Percentiles rank a stretch among this genome's conserved stretches.
phyloP scores from a whole-genome alignment of 2,329 filamentous ascomycete species.

The Xylaria multiplex region DNA sequence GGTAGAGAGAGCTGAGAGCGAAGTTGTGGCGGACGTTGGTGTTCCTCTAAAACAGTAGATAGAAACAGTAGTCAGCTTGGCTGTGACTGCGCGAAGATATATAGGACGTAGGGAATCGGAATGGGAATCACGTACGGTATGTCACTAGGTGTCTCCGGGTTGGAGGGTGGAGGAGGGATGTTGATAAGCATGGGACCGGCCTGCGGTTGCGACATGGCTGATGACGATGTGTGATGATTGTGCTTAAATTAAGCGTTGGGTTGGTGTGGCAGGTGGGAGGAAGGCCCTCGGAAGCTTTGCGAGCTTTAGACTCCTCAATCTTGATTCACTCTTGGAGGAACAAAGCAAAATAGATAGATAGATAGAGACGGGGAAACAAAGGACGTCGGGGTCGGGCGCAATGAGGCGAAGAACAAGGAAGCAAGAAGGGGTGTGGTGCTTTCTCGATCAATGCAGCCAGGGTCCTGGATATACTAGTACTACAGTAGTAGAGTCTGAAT shows the following conservation, averaged over 20 bases:
- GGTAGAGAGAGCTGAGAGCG: conserved; percentile 89
- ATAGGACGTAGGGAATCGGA: background rate
- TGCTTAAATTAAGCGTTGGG: background rate
- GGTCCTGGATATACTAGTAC: background rate
- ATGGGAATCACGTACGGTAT: conserved; percentile 74
- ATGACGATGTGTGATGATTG: conserved; percentile 4
- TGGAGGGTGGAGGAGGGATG: conserved; percentile 82
- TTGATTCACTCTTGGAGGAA: background rate
- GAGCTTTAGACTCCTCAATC: conserved; percentile 5
- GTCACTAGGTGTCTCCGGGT: conserved; percentile 87
- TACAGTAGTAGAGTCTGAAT: background rate
- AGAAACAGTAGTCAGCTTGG: conserved; percentile 34
- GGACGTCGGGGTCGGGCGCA: conserved; percentile 8
- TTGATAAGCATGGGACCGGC: conserved; percentile 78
- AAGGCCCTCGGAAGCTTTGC: conserved; percentile 10
- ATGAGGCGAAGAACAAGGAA: conserved; percentile 9
- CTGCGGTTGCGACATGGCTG: conserved; percentile 51
- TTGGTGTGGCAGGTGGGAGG: conserved; percentile 10
- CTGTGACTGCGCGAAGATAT: conserved; percentile 33
- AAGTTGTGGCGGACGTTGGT: conserved; percentile 90
- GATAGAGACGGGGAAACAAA: background rate
- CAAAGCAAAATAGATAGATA: conserved; percentile 4
- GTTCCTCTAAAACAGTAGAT: conserved; percentile 73
- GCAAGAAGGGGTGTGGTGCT: background rate
- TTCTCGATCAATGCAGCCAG: conserved; percentile 7